Percentiles rank a stretch among this genome's conserved stretches.
Conservation (phyloP, 805 yeast species). For the Ogataea henricii region DNA sequence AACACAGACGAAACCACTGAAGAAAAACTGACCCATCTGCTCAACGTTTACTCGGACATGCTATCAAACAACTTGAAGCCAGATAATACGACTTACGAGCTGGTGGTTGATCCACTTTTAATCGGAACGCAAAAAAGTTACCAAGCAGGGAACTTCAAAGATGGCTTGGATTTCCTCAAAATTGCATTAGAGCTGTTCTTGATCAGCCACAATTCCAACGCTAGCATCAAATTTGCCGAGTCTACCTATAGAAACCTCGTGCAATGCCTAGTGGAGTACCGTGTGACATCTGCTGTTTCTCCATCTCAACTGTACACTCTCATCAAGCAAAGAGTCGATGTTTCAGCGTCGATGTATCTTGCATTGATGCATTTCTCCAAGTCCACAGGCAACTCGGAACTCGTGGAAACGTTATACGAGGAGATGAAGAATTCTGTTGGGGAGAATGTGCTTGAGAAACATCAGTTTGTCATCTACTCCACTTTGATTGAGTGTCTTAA, state of each 20-base stretch:
- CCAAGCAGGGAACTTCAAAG: conserved; percentile 37
- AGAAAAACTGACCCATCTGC: conserved; percentile 58
- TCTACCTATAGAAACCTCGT: conserved; percentile 26
- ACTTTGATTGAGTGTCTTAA: conserved; percentile 54
- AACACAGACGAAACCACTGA: conserved; percentile 57
- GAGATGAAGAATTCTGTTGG: conserved; percentile 28
- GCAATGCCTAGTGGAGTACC: conserved; percentile 29
- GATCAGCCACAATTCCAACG: conserved; percentile 28
- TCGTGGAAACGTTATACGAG: conserved; percentile 41
- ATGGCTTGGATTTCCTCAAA: conserved; percentile 49
- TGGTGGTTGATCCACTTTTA: conserved; percentile 52
- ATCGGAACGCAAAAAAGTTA: conserved; percentile 48
- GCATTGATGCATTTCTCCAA: conserved; percentile 43
- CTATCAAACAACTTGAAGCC: conserved; percentile 59
- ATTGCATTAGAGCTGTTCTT: conserved; percentile 50
- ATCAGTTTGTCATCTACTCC: conserved; percentile 53
- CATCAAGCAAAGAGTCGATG: conserved; percentile 16
- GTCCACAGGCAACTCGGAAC: conserved; percentile 37
- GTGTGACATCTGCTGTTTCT: conserved; percentile 20
- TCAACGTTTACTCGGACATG: conserved; percentile 70
- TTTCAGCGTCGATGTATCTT: conserved; percentile 36
- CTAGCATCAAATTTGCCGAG: conserved; percentile 20
- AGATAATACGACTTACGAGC: conserved; percentile 51
- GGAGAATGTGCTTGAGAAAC: conserved; percentile 11
- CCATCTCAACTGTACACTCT: conserved; percentile 21